These are phyloP conservation scores for Botrytis cinerea DNA, from an alignment of 2,329 filamentous ascomycete genomes.

Conservation along the genomic window DNA sequence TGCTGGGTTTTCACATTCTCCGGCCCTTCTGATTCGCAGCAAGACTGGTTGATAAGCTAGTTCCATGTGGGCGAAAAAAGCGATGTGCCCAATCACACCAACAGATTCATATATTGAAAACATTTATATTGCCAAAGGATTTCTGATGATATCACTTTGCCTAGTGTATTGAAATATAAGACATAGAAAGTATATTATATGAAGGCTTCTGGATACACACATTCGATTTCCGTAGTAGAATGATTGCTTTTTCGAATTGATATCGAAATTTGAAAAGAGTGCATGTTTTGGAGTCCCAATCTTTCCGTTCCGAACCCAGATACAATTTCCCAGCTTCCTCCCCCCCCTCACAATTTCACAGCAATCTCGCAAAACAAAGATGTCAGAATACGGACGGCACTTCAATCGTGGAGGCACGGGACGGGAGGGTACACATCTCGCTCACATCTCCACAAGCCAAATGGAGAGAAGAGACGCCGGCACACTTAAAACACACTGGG, in stretches of 20 bases:
- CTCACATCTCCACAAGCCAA: not conserved
- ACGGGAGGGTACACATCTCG: not conserved
- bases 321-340: not conserved
- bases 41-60: not conserved
- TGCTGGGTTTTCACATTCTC: not conserved
- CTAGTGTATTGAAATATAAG: not conserved
- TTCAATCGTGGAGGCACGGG: not conserved
- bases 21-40: not conserved
- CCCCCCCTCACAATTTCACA: not conserved
- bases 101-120: not conserved
- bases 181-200: not conserved
- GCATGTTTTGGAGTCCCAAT: not conserved
- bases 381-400: not conserved
- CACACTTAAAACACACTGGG: not conserved
- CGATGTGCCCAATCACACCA: not conserved
- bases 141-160: not conserved
- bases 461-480: not conserved
- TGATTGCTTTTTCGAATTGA: not conserved
- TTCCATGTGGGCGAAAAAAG: not conserved
- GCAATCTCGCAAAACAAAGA: not conserved
- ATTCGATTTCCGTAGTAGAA: not conserved
- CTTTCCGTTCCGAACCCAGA: not conserved
- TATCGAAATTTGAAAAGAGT: not conserved
- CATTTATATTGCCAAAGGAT: not conserved
- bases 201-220: not conserved